Percentiles rank a stretch among this genome's conserved stretches.
Conservation (phyloP, 179 eudicot genomes). For the Beta lomatogona region DNA sequence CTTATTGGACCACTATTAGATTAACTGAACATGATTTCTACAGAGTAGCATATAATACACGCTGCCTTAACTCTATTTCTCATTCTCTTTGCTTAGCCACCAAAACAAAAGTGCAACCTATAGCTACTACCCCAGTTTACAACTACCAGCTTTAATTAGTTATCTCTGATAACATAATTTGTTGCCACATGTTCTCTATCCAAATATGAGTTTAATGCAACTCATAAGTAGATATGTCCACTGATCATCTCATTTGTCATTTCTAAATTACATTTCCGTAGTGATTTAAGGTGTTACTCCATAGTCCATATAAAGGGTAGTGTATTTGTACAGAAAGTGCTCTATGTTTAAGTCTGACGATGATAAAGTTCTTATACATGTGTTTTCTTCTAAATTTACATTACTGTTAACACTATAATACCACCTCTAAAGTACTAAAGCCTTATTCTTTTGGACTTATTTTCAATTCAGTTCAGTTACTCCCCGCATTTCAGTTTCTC, state of each 20-base stretch:
- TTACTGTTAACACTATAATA: no score
- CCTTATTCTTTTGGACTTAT: no score
- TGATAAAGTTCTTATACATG: no score
- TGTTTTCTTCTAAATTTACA: no score
- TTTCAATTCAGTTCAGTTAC: no score
- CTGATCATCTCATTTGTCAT: neutral
- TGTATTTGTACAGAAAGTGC: no score
- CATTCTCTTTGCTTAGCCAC: constrained; percentile 16
- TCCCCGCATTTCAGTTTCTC: no score
- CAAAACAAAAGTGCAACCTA: neutral
- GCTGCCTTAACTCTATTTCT: constrained; percentile 2
- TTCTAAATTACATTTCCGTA: neutral
- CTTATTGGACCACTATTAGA: constrained; percentile 16
- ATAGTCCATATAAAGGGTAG: no score
- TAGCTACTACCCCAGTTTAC: neutral
- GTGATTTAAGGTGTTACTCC: neutral
- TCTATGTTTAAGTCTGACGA: no score
- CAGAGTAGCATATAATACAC: neutral
- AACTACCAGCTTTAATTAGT: constrained; percentile 1
- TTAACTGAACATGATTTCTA: neutral
- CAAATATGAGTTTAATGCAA: neutral
- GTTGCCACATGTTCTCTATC: neutral
- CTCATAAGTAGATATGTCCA: neutral
- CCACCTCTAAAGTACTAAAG: no score
- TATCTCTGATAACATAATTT: neutral